Evolutionary conservation across 2,329 filamentous ascomycete species (phyloP).

Genomic region (Knufia petricola): DNA sequence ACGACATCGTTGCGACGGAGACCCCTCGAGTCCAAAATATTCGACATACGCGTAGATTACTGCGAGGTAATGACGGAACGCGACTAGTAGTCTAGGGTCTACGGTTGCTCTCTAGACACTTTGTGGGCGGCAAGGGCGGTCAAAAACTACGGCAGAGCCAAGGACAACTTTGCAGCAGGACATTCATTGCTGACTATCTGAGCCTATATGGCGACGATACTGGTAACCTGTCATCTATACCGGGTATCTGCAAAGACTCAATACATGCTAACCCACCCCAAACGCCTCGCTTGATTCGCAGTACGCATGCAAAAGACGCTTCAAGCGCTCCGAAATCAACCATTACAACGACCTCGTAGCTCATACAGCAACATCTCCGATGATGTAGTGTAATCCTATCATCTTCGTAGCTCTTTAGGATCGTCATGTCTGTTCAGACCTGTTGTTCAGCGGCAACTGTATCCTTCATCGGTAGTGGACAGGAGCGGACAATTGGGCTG

Average conservation of each 20-base stretch:
- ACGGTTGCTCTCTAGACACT: not conserved
- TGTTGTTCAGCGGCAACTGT: too few species aligned
- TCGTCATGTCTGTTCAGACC: not conserved
- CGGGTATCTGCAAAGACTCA: too few species aligned
- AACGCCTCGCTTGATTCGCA: slow-evolving; percentile 9
- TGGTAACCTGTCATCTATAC: not conserved
- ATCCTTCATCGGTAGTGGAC: slow-evolving; percentile 2
- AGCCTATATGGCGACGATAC: not conserved
- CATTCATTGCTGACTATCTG: not conserved
- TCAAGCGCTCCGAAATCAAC: not conserved
- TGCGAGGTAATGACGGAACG: not conserved
- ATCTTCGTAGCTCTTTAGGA: not conserved
- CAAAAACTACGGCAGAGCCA: too few species aligned
- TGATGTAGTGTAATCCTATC: not conserved
- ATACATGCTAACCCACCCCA: not conserved
- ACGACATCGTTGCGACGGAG: not conserved
- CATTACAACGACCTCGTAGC: not conserved
- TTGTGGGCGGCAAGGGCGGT: too few species aligned
- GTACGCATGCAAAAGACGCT: not conserved
- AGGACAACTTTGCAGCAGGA: not conserved
- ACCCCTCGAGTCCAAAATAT: slow-evolving; percentile 1
- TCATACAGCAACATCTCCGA: not conserved
- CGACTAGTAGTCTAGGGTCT: not conserved
- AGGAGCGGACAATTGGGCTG: not conserved
- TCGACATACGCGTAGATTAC: not conserved